A percentile compares a stretch with the other conserved stretches of the same genome.
Evolutionary conservation across 2,329 filamentous ascomycete species (phyloP).

Genomic region (Fusarium redolens): DNA sequence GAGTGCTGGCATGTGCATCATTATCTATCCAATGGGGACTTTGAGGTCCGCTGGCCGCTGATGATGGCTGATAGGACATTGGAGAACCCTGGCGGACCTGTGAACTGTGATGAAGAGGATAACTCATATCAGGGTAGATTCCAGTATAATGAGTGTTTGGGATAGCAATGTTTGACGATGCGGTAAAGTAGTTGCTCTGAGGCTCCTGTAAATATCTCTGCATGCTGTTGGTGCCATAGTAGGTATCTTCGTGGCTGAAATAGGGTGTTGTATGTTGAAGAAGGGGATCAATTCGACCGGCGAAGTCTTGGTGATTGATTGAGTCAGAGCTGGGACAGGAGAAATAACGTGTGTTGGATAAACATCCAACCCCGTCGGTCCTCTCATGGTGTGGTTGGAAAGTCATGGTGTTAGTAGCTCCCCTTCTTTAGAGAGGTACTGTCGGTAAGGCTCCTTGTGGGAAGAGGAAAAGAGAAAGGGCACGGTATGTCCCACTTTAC

Average conservation of each 20-base stretch:
- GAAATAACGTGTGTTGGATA: neutral
- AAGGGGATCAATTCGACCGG: constrained; percentile 23
- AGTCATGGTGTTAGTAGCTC: constrained; percentile 3
- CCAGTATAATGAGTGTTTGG: neutral
- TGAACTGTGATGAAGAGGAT: neutral
- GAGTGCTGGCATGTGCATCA: constrained; percentile 22
- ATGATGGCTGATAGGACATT: constrained; percentile 32
- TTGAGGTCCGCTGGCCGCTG: constrained; percentile 27
- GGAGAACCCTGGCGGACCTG: constrained; percentile 33
- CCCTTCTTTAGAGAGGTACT: neutral
- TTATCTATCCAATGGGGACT: constrained; percentile 33
- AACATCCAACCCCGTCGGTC: neutral
- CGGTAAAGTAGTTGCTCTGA: constrained; percentile 3
- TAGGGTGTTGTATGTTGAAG: constrained; percentile 8
- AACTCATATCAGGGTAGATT: constrained; percentile 2
- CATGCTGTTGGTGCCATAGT: constrained; percentile 7
- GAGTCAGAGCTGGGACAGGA: neutral
- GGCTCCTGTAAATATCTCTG: constrained; percentile 34
- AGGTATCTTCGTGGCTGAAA: neutral
- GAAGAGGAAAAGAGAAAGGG: neutral
- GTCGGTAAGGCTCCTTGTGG: neutral
- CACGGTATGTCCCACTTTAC: neutral
- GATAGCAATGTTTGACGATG: neutral
- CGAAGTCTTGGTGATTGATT: constrained; percentile 6
- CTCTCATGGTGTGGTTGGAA: neutral